Conservation (phyloP, 371 early-diverging fungal genomes). For the Mortierella sp. region DNA sequence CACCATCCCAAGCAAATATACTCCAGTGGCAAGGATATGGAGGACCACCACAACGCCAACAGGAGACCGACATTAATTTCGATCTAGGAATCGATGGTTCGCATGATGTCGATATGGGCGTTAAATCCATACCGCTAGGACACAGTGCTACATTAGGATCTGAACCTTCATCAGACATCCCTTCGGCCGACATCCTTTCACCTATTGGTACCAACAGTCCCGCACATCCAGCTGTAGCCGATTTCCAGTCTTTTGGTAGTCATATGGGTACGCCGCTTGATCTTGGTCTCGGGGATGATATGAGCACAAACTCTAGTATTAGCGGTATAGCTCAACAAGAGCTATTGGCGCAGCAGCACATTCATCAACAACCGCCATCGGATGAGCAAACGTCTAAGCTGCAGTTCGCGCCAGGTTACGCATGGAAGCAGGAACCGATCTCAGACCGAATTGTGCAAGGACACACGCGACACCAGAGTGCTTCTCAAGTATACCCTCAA, state of each 20-base stretch:
- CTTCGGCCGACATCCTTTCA: slow-evolving; percentile 14
- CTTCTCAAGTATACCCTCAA: slow-evolving; percentile 28
- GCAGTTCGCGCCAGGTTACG: slow-evolving; percentile 29
- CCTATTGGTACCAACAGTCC: slow-evolving; percentile 18
- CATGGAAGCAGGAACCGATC: slow-evolving; percentile 26
- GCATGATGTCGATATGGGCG: slow-evolving; percentile 5
- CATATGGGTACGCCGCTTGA: slow-evolving; percentile 10
- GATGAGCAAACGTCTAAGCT: slow-evolving; percentile 20
- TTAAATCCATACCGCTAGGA: neutral
- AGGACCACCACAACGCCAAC: slow-evolving; percentile 17
- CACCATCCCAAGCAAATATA: slow-evolving; percentile 14
- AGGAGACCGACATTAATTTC: slow-evolving; percentile 23
- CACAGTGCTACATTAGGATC: slow-evolving; percentile 1
- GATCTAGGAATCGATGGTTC: neutral
- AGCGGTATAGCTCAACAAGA: slow-evolving; percentile 10
- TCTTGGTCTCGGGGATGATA: slow-evolving; percentile 1
- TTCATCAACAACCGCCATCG: slow-evolving; percentile 12
- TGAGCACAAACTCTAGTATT: slow-evolving; percentile 3
- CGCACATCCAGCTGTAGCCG: slow-evolving; percentile 4
- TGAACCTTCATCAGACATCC: neutral
- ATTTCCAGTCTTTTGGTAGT: slow-evolving; percentile 18
- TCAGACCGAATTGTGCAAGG: slow-evolving; percentile 14
- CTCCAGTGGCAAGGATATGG: slow-evolving; percentile 22
- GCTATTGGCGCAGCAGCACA: slow-evolving; percentile 15
- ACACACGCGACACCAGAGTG: slow-evolving; percentile 36